Percentiles rank a stretch among this genome's conserved stretches.
Evolutionary conservation across 495 filamentous ascomycete genomes (phyloP).

Genomic region (Rostrohypoxylon terebratum): DNA sequence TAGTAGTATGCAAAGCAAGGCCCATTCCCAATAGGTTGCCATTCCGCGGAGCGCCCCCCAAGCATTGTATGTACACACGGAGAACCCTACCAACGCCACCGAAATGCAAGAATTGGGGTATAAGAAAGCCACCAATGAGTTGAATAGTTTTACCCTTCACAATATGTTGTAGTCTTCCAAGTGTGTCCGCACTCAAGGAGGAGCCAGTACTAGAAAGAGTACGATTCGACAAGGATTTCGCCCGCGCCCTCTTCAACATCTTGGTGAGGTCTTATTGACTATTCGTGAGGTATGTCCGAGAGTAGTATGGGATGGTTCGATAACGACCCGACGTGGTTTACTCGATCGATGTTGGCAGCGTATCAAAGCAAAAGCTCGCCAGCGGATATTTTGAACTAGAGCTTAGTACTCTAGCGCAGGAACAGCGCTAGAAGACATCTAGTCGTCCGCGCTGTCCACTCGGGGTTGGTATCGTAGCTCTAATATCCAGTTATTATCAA

Average conservation of each 20-base stretch:
- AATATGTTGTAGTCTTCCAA: neutral
- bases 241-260: too few species aligned
- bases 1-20: neutral
- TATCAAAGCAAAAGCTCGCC: neutral
- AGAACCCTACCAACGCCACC: constrained; percentile 27
- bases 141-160: neutral
- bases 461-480: constrained; percentile 63
- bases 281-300: too few species aligned
- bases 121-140: constrained; percentile 19
- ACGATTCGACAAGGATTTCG: too few species aligned
- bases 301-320: too few species aligned
- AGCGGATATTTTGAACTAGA: neutral
- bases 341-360: too few species aligned
- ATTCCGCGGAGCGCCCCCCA: neutral
- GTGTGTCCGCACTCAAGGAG: too few species aligned
- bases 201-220: too few species aligned
- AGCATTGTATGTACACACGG: neutral
- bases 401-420: neutral
- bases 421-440: neutral
- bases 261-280: too few species aligned
- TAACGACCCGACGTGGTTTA: too few species aligned
- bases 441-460: constrained; percentile 39
- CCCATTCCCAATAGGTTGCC: neutral
- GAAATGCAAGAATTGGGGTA: constrained; percentile 37
- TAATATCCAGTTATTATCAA: constrained; percentile 86